Conservation (phyloP, 176 grass and related monocot genomes). For the Pontederia paniculata region DNA sequence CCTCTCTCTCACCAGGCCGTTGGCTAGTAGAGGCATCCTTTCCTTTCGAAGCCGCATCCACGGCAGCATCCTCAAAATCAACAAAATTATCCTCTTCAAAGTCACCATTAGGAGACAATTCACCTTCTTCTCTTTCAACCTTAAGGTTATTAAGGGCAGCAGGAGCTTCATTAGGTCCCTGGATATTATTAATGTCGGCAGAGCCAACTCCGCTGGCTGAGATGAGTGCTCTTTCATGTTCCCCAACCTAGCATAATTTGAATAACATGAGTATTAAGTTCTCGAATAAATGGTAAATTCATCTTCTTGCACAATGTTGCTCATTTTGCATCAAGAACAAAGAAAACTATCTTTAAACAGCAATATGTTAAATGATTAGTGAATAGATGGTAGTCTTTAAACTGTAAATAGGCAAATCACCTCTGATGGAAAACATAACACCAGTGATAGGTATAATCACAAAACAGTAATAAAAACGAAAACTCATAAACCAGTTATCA, state of each 20-base stretch:
- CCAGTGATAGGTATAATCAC: too few species aligned
- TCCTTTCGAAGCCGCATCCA: neutral
- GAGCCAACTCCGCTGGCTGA: slow-evolving; percentile 7
- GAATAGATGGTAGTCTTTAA: too few species aligned
- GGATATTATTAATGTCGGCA: slow-evolving; percentile 13
- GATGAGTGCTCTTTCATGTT: slow-evolving; percentile 11
- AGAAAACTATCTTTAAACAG: too few species aligned
- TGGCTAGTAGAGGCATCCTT: slow-evolving; percentile 24
- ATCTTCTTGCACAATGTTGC: neutral
- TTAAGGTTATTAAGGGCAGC: slow-evolving; percentile 16
- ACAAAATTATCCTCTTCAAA: slow-evolving; percentile 40
- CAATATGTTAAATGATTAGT: too few species aligned
- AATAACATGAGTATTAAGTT: slow-evolving; percentile 1
- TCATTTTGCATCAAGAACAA: too few species aligned
- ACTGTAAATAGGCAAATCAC: too few species aligned
- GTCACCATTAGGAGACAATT: slow-evolving; percentile 58
- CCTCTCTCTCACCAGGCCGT: slow-evolving; percentile 9
- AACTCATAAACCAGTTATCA: too few species aligned
- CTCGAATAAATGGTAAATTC: neutral
- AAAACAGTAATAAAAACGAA: too few species aligned
- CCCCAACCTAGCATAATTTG: slow-evolving; percentile 21
- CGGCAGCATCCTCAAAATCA: slow-evolving; percentile 23
- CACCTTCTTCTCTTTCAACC: slow-evolving; percentile 71
- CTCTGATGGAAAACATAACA: too few species aligned
- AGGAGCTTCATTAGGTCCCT: slow-evolving; percentile 14